phyloP scores from a whole-genome alignment of 73 alveolate genomes.

The Paramecium bursaria region DNA sequence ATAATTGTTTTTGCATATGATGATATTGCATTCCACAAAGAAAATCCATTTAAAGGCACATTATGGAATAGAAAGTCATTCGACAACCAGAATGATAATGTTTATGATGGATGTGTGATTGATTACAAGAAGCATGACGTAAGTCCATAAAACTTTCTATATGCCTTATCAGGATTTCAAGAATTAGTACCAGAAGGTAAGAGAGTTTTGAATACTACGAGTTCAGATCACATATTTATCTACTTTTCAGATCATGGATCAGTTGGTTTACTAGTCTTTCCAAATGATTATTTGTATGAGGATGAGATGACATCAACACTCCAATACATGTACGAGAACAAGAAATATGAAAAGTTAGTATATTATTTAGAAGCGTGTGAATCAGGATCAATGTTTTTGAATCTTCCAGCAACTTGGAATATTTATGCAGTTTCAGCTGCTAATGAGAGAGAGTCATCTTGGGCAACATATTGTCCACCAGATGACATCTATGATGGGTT shows the following conservation, averaged over 20 bases:
- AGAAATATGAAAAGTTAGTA: conserved; percentile 90
- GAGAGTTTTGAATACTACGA: neutral
- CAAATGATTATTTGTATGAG: conserved; percentile 82
- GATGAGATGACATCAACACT: conserved; percentile 83
- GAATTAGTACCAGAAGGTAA: conserved; percentile 51
- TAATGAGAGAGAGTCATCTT: conserved; percentile 91
- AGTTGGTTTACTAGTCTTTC: conserved; percentile 91
- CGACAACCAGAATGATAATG: conserved; percentile 84
- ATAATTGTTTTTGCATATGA: conserved; percentile 95
- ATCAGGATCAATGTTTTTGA: conserved; percentile 97
- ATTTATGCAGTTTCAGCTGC: conserved; percentile 97
- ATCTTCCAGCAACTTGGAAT: conserved; percentile 63
- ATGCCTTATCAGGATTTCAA: conserved; percentile 64
- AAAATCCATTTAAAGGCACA: conserved; percentile 94
- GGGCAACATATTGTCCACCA: conserved; percentile 96
- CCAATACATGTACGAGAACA: conserved; percentile 83
- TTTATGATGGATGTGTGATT: conserved; percentile 94
- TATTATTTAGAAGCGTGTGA: conserved; percentile 98
- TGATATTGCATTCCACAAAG: conserved; percentile 89
- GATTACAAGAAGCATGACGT: conserved; percentile 94
- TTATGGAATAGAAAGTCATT: conserved; percentile 91
- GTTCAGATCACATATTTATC: conserved; percentile 79
- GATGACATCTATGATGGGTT: conserved; percentile 93
- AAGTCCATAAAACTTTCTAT: conserved; percentile 91
- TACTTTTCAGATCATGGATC: conserved; percentile 98